These are phyloP conservation scores for Gautieria morchelliformis DNA, from an alignment of 768 basidiomycete genomes.

Conservation along the genomic window DNA sequence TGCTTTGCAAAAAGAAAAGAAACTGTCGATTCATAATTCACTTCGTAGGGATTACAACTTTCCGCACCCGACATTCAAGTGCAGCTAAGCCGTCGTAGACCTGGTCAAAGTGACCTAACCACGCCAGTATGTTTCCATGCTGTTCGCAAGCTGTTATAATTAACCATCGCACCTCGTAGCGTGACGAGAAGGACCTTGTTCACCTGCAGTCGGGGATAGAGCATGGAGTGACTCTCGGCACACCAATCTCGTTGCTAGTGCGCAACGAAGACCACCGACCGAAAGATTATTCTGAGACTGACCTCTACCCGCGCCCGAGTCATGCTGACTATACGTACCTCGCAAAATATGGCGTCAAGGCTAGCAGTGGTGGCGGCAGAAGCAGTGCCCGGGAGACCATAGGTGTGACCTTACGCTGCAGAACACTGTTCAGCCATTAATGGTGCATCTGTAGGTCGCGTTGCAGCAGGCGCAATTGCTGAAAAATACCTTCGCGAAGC, in stretches of 20 bases:
- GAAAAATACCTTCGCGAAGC: conserved; percentile 87
- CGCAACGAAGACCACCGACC: conserved; percentile 98
- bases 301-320: conserved; percentile 91
- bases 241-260: conserved; percentile 93
- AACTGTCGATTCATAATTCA: not conserved
- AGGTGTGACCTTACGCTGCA: conserved; percentile 34
- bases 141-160: not conserved
- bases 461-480: conserved; percentile 96
- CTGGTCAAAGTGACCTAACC: conserved; percentile 93
- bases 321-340: conserved; percentile 99
- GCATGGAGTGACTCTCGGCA: conserved; percentile 90
- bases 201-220: conserved; percentile 91
- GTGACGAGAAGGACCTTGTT: conserved; percentile 93
- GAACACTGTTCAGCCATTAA: not conserved
- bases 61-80: conserved; percentile 77
- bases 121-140: conserved; percentile 62
- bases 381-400: conserved; percentile 96
- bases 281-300: conserved; percentile 97
- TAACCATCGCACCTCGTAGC: conserved; percentile 31
- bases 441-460: conserved; percentile 50
- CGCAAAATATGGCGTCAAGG: conserved; percentile 95
- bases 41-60: conserved; percentile 66
- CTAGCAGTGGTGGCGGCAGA: conserved; percentile 91
- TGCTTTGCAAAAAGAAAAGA: not conserved
- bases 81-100: conserved; percentile 84